phyloP scores from a whole-genome alignment of 257 asterid species.

The Solanum piurae region DNA sequence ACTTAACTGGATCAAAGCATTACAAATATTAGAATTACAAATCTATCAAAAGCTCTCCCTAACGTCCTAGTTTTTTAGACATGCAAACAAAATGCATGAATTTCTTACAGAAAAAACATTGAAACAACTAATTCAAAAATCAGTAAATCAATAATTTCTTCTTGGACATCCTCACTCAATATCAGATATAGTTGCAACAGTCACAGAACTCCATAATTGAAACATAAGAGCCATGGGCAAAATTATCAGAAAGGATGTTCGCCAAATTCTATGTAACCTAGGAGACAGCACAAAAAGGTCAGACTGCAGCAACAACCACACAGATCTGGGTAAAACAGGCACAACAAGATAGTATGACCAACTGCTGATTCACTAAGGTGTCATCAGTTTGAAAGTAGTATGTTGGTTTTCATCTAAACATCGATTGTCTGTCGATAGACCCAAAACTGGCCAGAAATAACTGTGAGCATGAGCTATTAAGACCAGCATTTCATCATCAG shows the following conservation, averaged over 20 bases:
- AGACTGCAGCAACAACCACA: background rate
- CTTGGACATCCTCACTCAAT: background rate
- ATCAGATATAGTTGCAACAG: background rate
- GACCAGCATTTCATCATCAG: background rate
- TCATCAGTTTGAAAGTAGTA: background rate
- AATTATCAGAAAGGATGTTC: background rate
- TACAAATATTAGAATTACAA: background rate
- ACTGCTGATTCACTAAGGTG: background rate
- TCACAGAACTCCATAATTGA: background rate
- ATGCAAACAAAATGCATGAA: background rate
- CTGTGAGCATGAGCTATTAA: background rate
- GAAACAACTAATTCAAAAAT: background rate
- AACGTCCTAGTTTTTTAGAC: background rate
- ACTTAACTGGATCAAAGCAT: background rate
- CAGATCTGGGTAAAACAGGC: background rate
- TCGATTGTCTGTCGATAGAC: background rate
- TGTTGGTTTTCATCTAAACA: background rate
- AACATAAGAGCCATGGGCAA: background rate
- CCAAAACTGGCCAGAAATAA: background rate
- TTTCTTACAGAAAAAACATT: background rate
- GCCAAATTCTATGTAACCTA: background rate
- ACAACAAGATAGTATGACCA: background rate
- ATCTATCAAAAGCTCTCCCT: background rate
- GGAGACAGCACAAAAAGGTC: background rate
- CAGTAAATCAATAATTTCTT: background rate